Percentiles rank a stretch among this genome's conserved stretches.
Evolutionary conservation across 2,329 filamentous ascomycete species (phyloP).

Genomic region (Neonectria hederae): DNA sequence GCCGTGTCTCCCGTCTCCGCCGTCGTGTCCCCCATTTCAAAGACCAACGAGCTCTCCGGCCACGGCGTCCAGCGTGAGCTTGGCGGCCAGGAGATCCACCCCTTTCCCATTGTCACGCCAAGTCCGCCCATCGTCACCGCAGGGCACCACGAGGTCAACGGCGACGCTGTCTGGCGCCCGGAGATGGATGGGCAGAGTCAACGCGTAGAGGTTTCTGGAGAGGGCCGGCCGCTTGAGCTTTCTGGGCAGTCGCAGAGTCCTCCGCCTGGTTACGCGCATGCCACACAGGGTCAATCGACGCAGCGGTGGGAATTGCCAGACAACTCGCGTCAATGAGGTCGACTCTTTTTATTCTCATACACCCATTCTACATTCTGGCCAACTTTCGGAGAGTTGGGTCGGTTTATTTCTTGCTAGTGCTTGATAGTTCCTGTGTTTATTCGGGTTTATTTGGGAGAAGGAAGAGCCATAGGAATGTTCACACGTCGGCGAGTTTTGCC

Average conservation of each 20-base stretch:
- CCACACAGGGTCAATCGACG: conserved; percentile 4
- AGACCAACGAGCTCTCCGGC: conserved; percentile 34
- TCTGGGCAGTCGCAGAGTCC: conserved; percentile 24
- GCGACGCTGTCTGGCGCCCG: conserved; percentile 26
- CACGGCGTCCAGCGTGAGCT: conserved; percentile 27
- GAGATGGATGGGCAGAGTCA: conserved; percentile 36
- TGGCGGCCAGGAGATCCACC: conserved; percentile 26
- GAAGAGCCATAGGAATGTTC: no score
- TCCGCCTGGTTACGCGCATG: conserved; percentile 23
- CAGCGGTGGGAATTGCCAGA: conserved; percentile 39
- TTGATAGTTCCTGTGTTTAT: neutral
- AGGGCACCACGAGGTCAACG: conserved; percentile 37
- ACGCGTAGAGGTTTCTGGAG: conserved; percentile 32
- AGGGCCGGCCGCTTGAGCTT: conserved; percentile 29
- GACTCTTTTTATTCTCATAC: neutral
- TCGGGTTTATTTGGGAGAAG: no score
- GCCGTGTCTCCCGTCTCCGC: conserved; percentile 35
- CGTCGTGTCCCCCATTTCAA: conserved; percentile 30
- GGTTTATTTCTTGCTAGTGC: neutral
- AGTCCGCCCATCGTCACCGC: conserved; percentile 31
- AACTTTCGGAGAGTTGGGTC: neutral
- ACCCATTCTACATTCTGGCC: neutral
- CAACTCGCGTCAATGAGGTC: conserved; percentile 24
- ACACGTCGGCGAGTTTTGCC: no score
- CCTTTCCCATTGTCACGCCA: conserved; percentile 27